These are phyloP conservation scores for Pochonia chlamydosporia DNA, from an alignment of 2,329 filamentous ascomycete genomes.

Conservation along the genomic window DNA sequence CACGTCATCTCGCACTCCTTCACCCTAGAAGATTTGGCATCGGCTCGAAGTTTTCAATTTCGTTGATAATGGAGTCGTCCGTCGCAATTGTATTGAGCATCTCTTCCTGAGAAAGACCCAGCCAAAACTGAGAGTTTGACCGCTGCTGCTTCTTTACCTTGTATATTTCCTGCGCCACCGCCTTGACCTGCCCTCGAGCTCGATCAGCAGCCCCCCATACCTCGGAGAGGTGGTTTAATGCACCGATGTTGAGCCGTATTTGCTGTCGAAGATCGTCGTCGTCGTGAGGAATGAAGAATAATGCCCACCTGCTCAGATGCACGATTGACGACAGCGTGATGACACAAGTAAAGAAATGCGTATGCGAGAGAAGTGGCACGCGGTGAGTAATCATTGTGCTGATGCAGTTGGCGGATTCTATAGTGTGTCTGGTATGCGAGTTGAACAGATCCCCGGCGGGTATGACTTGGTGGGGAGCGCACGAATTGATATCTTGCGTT, in stretches of 20 bases:
- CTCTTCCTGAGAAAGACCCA: slow-evolving; percentile 48
- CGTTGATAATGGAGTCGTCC: slow-evolving; percentile 53
- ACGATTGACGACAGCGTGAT: slow-evolving; percentile 75
- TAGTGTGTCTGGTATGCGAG: slow-evolving; percentile 72
- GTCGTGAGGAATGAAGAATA: slow-evolving; percentile 53
- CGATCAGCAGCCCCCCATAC: slow-evolving; percentile 69
- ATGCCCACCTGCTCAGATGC: slow-evolving; percentile 72
- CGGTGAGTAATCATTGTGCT: slow-evolving; percentile 70
- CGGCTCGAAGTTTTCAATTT: slow-evolving; percentile 39
- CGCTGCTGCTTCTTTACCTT: slow-evolving; percentile 51
- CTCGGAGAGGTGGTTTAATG: slow-evolving; percentile 60
- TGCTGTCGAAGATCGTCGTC: slow-evolving; percentile 66
- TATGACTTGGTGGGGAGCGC: slow-evolving; percentile 53
- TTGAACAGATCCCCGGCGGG: slow-evolving; percentile 48
- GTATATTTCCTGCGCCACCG: slow-evolving; percentile 73
- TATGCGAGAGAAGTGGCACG: slow-evolving; percentile 65
- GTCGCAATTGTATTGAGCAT: slow-evolving; percentile 49
- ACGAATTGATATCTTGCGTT: slow-evolving; percentile 55
- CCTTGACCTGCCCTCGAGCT: slow-evolving; percentile 67
- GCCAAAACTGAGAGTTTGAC: slow-evolving; percentile 47
- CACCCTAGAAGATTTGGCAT: slow-evolving; percentile 15
- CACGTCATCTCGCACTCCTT: not conserved
- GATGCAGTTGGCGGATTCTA: slow-evolving; percentile 73
- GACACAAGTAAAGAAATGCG: slow-evolving; percentile 78
- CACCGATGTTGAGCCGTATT: slow-evolving; percentile 73